Conservation (phyloP, 176 grass and related monocot species). For the Raddia guianensis region DNA sequence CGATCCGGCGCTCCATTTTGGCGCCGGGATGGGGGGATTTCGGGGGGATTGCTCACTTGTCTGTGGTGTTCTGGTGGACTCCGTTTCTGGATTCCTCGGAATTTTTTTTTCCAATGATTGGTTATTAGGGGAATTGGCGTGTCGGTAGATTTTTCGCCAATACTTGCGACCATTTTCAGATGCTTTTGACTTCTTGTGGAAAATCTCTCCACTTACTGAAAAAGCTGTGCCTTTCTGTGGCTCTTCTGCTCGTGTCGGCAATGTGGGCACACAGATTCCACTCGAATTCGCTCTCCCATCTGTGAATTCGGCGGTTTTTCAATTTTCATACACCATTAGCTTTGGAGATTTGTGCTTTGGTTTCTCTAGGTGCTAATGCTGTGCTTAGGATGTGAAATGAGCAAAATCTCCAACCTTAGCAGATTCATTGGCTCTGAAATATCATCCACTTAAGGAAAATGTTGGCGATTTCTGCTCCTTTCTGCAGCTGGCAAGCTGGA, state of each 20-base stretch:
- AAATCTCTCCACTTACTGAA: not conserved
- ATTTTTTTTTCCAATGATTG: not conserved
- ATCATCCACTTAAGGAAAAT: not conserved
- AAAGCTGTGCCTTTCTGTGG: not conserved
- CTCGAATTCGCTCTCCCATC: not conserved
- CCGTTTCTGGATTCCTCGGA: not conserved
- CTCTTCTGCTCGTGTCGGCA: not conserved
- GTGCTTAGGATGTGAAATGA: not conserved
- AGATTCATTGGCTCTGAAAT: not conserved
- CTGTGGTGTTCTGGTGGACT: not conserved
- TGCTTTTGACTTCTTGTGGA: not conserved
- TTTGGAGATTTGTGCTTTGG: not conserved
- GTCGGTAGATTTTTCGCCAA: not conserved
- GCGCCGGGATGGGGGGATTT: not conserved
- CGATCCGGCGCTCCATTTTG: not conserved
- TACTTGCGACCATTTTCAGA: not conserved
- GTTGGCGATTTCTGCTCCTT: not conserved
- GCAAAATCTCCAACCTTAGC: not conserved
- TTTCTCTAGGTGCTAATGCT: not conserved
- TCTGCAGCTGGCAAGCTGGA: conserved; percentile 80
- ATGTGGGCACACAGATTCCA: conserved; percentile 17
- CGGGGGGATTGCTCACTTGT: not conserved
- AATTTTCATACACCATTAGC: not conserved
- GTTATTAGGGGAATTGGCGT: not conserved
- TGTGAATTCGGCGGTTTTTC: not conserved